These are phyloP conservation scores for Alternaria viburni DNA, from an alignment of 2,329 filamentous ascomycete genomes.

Conservation along the genomic window DNA sequence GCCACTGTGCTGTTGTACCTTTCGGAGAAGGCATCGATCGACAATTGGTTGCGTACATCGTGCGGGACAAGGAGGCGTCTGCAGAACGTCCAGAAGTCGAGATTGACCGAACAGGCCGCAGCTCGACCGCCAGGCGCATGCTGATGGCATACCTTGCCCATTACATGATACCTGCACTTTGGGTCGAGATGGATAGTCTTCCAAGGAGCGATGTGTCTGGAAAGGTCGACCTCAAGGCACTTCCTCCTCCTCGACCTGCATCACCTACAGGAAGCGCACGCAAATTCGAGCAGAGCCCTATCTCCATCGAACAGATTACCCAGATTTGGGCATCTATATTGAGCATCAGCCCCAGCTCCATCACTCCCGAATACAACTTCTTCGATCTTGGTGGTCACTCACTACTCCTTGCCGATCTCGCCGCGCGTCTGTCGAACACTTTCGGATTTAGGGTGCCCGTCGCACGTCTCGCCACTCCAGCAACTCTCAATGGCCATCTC, in stretches of 20 bases:
- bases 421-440: conserved; percentile 70
- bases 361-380: conserved; percentile 76
- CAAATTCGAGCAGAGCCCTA: conserved; percentile 65
- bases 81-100: conserved; percentile 66
- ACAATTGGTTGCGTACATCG: conserved; percentile 78
- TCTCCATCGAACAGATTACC: conserved; percentile 70
- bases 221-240: conserved; percentile 74
- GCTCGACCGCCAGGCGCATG: conserved; percentile 69
- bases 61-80: conserved; percentile 67
- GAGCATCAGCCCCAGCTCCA: conserved; percentile 65
- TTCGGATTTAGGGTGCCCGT: conserved; percentile 78
- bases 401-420: conserved; percentile 75
- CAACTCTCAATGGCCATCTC: conserved; percentile 75
- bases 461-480: conserved; percentile 71
- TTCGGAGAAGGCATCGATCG: conserved; percentile 77
- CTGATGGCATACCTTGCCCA: conserved; percentile 73
- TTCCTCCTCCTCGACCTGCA: conserved; percentile 66
- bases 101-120: conserved; percentile 74
- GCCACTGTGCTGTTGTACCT: conserved; percentile 73
- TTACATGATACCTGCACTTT: conserved; percentile 82
- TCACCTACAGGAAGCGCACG: conserved; percentile 54
- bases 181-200: conserved; percentile 74
- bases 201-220: conserved; percentile 81
- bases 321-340: conserved; percentile 75
- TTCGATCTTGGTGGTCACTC: conserved; percentile 84